Conservation (phyloP, 768 basidiomycete species). For the Pisolithus sp. region DNA sequence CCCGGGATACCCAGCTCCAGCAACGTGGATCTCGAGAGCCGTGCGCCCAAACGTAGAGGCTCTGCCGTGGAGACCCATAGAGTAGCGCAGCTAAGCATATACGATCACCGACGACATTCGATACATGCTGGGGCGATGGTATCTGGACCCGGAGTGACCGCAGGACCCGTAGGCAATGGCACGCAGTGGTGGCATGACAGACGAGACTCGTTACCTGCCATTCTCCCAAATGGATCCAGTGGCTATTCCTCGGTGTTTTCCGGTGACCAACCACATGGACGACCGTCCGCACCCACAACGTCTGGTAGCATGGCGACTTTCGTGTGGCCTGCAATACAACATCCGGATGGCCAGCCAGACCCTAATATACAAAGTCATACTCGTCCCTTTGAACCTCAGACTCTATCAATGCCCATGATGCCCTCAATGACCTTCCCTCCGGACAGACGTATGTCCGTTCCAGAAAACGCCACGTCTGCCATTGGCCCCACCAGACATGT, state of each 20-base stretch:
- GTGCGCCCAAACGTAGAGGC: slow-evolving; percentile 75
- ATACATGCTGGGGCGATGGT: slow-evolving; percentile 53
- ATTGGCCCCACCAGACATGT: slow-evolving; percentile 45
- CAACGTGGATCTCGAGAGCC: slow-evolving; percentile 54
- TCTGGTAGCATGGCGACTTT: slow-evolving; percentile 62
- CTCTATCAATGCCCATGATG: slow-evolving; percentile 43
- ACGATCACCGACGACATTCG: slow-evolving; percentile 71
- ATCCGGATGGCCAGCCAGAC: slow-evolving; percentile 41
- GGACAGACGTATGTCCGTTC: slow-evolving; percentile 76
- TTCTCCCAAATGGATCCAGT: slow-evolving; percentile 58
- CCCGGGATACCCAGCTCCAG: slow-evolving; percentile 60
- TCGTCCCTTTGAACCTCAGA: slow-evolving; percentile 45
- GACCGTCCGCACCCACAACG: slow-evolving; percentile 49
- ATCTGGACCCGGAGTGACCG: slow-evolving; percentile 22
- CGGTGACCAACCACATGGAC: slow-evolving; percentile 59
- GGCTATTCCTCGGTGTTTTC: slow-evolving; percentile 50
- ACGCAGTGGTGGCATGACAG: slow-evolving; percentile 62
- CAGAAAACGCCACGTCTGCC: slow-evolving; percentile 45
- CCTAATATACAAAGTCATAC: slow-evolving; percentile 34
- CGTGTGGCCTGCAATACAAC: slow-evolving; percentile 58
- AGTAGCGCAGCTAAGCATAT: slow-evolving; percentile 65
- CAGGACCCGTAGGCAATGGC: slow-evolving; percentile 13
- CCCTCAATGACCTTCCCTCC: slow-evolving; percentile 52
- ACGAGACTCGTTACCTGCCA: slow-evolving; percentile 67
- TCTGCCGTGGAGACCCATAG: slow-evolving; percentile 76